Evolutionary conservation across 805 yeast species (phyloP), one percentile per base, ranked within the genome.

Genomic region (Naumovozyma baii): DNA sequence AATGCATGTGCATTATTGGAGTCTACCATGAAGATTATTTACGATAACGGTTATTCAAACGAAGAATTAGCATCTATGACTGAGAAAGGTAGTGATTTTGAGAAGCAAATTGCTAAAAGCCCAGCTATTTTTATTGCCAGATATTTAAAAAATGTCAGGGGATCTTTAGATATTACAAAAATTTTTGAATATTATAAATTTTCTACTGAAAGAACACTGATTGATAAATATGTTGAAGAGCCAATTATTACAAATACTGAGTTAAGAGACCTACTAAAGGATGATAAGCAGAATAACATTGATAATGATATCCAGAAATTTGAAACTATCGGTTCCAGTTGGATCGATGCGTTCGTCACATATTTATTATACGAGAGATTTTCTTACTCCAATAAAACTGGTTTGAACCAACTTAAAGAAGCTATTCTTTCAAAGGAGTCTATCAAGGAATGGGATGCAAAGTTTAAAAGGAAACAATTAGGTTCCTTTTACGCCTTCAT

Each of bases 401-500:
- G 73, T 18, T 59, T 87, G 44, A 14, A 31, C 18, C 5, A 36
- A 3, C 18, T 42, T 2, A 30, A 36, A 32, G 10, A 31, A 1
- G 18, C 18, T 2, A 17, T 42, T 5, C 18, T 39, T 32, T 18
- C 32, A 3, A 19, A 32, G 14, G 19, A 22, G 7, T 22, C 10
- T 7, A 22, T 22, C 12, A 22, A 22, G 12, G 7, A 7, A 8
- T 8, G 10, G 10, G 12, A 7, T 12, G 7, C 12, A 7, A 22
- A 22, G 10, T 8, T 12, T 22, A 22, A 8, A 12, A 72, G 68
- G 40, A 70, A 70, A 45, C 84, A 84, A 52, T 64, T 79, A 5
- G 96, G 87, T 64, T 73, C 80, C 1, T 80, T 87, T 52, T 96
- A 88, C 59, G 94, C 96, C 0, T 87, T 86, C 50, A 68, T 88